These are phyloP conservation scores for Saccharomycopsis fodiens DNA, from an alignment of 805 yeast species.

Conservation along the genomic window DNA sequence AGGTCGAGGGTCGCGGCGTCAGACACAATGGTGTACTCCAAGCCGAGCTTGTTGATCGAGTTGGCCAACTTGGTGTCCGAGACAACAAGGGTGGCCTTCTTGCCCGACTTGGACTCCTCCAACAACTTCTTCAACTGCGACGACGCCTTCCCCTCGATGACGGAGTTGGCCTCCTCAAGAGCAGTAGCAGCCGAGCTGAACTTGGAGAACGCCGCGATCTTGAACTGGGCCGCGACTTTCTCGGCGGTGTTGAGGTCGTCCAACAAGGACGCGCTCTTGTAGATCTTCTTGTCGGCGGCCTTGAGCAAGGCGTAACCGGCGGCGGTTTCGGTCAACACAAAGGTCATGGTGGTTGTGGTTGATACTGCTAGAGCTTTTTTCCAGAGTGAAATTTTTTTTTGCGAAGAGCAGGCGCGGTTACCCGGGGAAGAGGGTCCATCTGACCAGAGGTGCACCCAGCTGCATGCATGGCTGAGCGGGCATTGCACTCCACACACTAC, in stretches of 20 bases:
- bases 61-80: constrained; percentile 95
- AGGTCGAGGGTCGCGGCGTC: constrained; percentile 94
- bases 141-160: constrained; percentile 90
- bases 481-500: too few species aligned
- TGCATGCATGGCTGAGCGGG: too few species aligned
- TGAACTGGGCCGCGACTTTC: constrained; percentile 82
- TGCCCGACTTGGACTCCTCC: constrained; percentile 68
- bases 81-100: constrained; percentile 81
- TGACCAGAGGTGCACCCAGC: too few species aligned
- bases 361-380: neutral
- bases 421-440: too few species aligned
- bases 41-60: constrained; percentile 89
- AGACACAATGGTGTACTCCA: constrained; percentile 80
- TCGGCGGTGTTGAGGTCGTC: constrained; percentile 76
- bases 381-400: neutral
- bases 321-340: constrained; percentile 93
- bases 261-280: constrained; percentile 70
- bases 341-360: constrained; percentile 46
- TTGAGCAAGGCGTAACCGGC: constrained; percentile 98
- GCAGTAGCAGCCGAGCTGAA: constrained; percentile 93
- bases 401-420: too few species aligned
- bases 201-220: constrained; percentile 92
- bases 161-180: constrained; percentile 86
- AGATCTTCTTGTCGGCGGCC: constrained; percentile 95
- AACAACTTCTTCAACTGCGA: constrained; percentile 71